Conservation (phyloP, 108 stramenopile genomes). For the Cyclostephanos tholiformis region DNA sequence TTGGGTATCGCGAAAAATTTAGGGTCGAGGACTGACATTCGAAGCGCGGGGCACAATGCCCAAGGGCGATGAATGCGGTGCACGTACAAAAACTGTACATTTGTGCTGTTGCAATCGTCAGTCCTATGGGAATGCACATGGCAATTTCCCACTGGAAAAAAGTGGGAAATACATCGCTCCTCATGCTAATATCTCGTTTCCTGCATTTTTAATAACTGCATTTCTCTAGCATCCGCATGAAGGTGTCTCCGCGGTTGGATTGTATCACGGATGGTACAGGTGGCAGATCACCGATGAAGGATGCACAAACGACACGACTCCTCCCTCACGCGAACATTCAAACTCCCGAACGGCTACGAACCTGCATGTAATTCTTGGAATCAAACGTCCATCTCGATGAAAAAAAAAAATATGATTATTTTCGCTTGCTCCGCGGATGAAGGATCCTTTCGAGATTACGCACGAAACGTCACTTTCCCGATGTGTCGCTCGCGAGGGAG, state of each 20-base stretch:
- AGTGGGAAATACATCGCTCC: conserved; percentile 6
- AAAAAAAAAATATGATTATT: too few relatives aligned
- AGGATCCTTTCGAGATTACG: too few relatives aligned
- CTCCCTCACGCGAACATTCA: background rate
- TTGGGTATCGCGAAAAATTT: conserved; percentile 6
- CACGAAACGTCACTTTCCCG: too few relatives aligned
- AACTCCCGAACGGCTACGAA: too few relatives aligned
- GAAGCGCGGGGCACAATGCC: conserved; percentile 21
- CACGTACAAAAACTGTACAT: conserved; percentile 21
- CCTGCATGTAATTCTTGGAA: too few relatives aligned
- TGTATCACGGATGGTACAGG: conserved; percentile 1
- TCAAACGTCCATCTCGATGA: too few relatives aligned
- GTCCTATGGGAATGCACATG: background rate
- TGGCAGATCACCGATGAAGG: conserved; percentile 36
- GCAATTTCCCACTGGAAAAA: background rate
- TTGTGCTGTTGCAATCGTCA: conserved; percentile 7
- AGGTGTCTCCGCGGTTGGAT: conserved; percentile 18
- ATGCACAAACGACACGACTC: conserved; percentile 4
- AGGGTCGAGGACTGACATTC: conserved; percentile 31
- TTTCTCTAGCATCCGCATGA: conserved; percentile 36
- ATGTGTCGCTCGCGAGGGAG: too few relatives aligned
- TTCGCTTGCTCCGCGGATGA: too few relatives aligned
- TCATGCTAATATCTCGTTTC: conserved; percentile 37
- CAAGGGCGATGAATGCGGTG: background rate
- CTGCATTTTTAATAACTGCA: conserved; percentile 20